phyloP scores from a whole-genome alignment of 2,329 filamentous ascomycete species.

The Pseudogymnoascus sp. region DNA sequence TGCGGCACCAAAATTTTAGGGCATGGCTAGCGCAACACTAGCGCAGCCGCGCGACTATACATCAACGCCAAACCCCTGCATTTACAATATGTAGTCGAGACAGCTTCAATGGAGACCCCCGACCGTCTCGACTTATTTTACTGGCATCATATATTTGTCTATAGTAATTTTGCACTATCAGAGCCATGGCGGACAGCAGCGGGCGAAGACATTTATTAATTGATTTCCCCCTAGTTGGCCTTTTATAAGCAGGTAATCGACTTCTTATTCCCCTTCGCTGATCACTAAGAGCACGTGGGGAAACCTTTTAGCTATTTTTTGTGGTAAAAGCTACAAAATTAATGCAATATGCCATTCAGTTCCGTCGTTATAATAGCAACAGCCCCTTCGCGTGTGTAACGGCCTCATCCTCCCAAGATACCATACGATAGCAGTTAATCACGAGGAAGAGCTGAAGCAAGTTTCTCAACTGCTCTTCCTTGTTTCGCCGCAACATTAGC shows the following conservation, averaged over 20 bases:
- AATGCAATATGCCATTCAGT: neutral
- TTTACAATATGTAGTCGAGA: neutral
- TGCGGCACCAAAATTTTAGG: constrained; percentile 9
- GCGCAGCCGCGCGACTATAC: neutral
- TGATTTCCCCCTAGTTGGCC: too few relatives aligned
- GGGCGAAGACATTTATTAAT: neutral
- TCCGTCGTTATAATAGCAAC: neutral
- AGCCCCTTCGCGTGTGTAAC: neutral
- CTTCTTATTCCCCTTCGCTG: neutral
- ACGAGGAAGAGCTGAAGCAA: neutral
- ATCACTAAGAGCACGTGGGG: neutral
- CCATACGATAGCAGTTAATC: neutral
- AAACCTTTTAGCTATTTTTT: neutral
- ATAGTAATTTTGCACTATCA: neutral
- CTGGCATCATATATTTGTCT: neutral
- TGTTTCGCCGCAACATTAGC: neutral
- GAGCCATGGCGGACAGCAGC: neutral
- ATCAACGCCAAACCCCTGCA: neutral
- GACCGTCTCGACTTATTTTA: neutral
- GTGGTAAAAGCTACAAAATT: neutral
- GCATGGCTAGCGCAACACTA: constrained; percentile 4
- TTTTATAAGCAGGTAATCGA: neutral
- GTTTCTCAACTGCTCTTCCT: neutral
- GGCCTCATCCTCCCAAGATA: neutral
- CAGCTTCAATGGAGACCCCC: neutral